These are phyloP conservation scores for Geotrichum macrosporum DNA, from an alignment of 1,139 yeast species.

Conservation along the genomic window DNA sequence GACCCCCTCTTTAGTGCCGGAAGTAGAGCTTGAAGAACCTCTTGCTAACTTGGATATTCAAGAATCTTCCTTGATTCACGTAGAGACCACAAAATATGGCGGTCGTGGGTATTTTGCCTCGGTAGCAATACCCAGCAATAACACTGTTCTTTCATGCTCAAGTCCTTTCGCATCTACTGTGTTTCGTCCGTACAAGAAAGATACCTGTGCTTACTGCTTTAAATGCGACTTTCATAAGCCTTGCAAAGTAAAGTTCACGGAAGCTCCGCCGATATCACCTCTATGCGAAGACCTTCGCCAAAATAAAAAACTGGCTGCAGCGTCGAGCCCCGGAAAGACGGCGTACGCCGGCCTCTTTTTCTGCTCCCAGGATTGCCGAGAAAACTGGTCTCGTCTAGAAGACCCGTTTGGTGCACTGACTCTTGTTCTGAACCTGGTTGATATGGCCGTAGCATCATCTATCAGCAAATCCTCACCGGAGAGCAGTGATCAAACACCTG, in stretches of 20 bases:
- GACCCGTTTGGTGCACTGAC: slow-evolving; percentile 34
- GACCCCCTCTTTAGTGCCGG: no score
- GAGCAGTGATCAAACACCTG: neutral
- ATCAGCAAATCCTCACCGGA: slow-evolving; percentile 14
- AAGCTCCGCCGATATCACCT: slow-evolving; percentile 13
- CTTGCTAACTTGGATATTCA: neutral
- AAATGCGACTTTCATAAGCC: slow-evolving; percentile 48
- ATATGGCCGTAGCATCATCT: slow-evolving; percentile 31
- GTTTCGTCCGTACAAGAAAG: slow-evolving; percentile 55
- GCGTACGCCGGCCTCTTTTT: slow-evolving; percentile 51
- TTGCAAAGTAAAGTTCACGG: slow-evolving; percentile 39
- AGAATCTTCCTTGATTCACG: slow-evolving; percentile 16
- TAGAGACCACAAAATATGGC: slow-evolving; percentile 37
- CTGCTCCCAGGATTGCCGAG: slow-evolving; percentile 49
- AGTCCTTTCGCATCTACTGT: slow-evolving; percentile 49
- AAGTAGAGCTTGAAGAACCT: neutral
- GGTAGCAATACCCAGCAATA: slow-evolving; percentile 41
- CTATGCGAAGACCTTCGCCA: slow-evolving; percentile 1
- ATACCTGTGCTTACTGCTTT: slow-evolving; percentile 59
- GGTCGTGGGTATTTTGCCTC: slow-evolving; percentile 65
- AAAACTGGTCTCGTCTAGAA: slow-evolving; percentile 37
- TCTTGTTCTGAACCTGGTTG: slow-evolving; percentile 36
- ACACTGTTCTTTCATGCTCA: slow-evolving; percentile 43
- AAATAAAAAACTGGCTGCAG: slow-evolving; percentile 21
- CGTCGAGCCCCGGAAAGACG: slow-evolving; percentile 21